Conservation (phyloP, 2,329 filamentous ascomycete genomes). For the Cytospora paraplurivora region DNA sequence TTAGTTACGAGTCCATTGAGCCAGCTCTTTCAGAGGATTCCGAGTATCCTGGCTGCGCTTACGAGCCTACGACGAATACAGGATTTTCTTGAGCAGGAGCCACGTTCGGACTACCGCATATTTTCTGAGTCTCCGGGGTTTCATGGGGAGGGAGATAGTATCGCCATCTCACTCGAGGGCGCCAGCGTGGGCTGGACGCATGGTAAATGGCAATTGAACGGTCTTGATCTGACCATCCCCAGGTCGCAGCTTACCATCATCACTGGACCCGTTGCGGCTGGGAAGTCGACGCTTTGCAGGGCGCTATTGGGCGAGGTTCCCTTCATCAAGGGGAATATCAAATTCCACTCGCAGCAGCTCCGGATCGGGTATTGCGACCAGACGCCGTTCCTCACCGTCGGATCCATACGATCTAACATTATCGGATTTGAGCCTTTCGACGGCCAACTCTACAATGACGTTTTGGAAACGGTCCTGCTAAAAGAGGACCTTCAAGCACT, state of each 20-base stretch:
- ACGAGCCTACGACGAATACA: slow-evolving; percentile 26
- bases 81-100: slow-evolving; percentile 25
- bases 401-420: slow-evolving; percentile 43
- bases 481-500: slow-evolving; percentile 37
- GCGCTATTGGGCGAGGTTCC: slow-evolving; percentile 39
- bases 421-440: slow-evolving; percentile 39
- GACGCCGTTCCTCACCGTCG: slow-evolving; percentile 39
- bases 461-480: slow-evolving; percentile 41
- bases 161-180: slow-evolving; percentile 21
- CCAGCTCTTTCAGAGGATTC: slow-evolving; percentile 30
- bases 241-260: slow-evolving; percentile 37
- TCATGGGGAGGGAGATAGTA: background rate
- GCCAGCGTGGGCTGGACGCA: slow-evolving; percentile 34
- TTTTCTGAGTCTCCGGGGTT: background rate
- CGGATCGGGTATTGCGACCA: slow-evolving; percentile 40
- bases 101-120: slow-evolving; percentile 20
- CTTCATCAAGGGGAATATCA: slow-evolving; percentile 9
- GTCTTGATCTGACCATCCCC: slow-evolving; percentile 31
- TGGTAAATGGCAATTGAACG: slow-evolving; percentile 29
- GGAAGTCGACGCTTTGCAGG: slow-evolving; percentile 43
- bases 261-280: slow-evolving; percentile 41
- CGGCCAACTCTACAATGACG: slow-evolving; percentile 38
- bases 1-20: slow-evolving; percentile 26
- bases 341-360: background rate
- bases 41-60: slow-evolving; percentile 28